phyloP scores from a whole-genome alignment of 257 asterid genomes.

The Ajuga chamaepitys region DNA sequence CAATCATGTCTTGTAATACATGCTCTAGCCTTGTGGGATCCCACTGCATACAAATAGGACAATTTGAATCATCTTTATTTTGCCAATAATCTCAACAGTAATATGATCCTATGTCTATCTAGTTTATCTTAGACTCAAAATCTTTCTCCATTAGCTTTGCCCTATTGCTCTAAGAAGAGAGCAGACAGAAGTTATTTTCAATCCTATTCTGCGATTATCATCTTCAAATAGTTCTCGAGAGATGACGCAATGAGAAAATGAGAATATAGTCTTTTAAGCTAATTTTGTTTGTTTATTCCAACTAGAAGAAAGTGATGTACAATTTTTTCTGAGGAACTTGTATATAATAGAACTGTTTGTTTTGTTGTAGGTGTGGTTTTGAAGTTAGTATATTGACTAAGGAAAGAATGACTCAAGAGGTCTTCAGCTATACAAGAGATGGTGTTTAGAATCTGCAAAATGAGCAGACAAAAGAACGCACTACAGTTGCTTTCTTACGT shows the following conservation, averaged over 20 bases:
- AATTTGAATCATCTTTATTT: background rate
- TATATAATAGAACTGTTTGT: slow-evolving; percentile 1
- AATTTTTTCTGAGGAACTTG: background rate
- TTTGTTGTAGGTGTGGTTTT: slow-evolving; percentile 69
- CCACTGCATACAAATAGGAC: slow-evolving; percentile 46
- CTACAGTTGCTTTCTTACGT: slow-evolving; percentile 92
- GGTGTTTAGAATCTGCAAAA: slow-evolving; percentile 98
- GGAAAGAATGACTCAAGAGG: slow-evolving; percentile 96
- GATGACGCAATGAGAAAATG: no score
- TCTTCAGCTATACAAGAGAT: slow-evolving; percentile 92
- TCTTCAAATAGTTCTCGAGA: no score
- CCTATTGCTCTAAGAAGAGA: slow-evolving; percentile 53
- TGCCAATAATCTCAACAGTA: background rate
- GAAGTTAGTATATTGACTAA: slow-evolving; percentile 94
- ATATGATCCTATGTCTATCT: background rate
- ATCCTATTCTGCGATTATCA: no score
- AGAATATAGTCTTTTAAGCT: no score
- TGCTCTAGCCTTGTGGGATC: slow-evolving; percentile 71
- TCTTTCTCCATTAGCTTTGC: slow-evolving; percentile 60
- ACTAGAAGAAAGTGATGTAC: no score
- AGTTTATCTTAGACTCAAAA: slow-evolving; percentile 54
- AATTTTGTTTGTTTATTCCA: no score
- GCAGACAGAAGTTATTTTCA: background rate
- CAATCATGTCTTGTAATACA: slow-evolving; percentile 71
- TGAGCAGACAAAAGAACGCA: slow-evolving; percentile 95